Evolutionary conservation across 495 filamentous ascomycete species (phyloP).

Genomic region (Aeminium ludgeri): DNA sequence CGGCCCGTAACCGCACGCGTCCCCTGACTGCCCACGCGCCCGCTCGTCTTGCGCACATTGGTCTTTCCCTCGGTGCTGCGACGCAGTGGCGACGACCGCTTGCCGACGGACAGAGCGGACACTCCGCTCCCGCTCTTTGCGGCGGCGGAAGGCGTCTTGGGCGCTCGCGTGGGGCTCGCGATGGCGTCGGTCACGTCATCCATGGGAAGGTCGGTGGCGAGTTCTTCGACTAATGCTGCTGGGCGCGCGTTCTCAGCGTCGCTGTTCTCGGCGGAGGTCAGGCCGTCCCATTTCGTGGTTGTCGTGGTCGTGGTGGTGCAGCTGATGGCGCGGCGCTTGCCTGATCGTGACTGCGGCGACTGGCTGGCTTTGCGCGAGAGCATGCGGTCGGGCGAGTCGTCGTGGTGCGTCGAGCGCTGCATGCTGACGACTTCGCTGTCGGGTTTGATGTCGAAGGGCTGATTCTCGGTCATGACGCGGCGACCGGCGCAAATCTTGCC

Average conservation of each 20-base stretch:
- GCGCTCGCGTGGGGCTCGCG: constrained; percentile 32
- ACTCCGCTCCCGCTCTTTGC: constrained; percentile 46
- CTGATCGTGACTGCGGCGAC: constrained; percentile 18
- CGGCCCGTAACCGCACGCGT: constrained; percentile 9
- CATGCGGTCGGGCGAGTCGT: constrained; percentile 64
- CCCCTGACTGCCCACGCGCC: constrained; percentile 71
- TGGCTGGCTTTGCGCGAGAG: constrained; percentile 26
- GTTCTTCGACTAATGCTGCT: constrained; percentile 5
- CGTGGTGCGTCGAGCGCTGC: constrained; percentile 35
- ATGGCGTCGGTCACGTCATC: constrained; percentile 30
- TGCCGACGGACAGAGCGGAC: constrained; percentile 50
- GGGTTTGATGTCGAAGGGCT: constrained; percentile 22
- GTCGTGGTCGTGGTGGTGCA: constrained; percentile 47
- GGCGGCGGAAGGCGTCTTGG: constrained; percentile 46
- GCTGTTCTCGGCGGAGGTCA: constrained; percentile 14
- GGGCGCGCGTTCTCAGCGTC: constrained; percentile 23
- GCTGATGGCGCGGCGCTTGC: constrained; percentile 37
- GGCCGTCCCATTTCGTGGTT: constrained; percentile 25
- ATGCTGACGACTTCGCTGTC: constrained; percentile 33
- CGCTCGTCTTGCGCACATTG: constrained; percentile 81
- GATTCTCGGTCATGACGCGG: constrained; percentile 26
- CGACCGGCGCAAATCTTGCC: constrained; percentile 38
- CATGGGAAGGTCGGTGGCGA: no score
- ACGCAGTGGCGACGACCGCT: constrained; percentile 51
- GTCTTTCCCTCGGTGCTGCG: constrained; percentile 38